Base-by-base conservation (phyloP, 1,139 yeast genomes). In the Geotrichum australiense region DNA sequence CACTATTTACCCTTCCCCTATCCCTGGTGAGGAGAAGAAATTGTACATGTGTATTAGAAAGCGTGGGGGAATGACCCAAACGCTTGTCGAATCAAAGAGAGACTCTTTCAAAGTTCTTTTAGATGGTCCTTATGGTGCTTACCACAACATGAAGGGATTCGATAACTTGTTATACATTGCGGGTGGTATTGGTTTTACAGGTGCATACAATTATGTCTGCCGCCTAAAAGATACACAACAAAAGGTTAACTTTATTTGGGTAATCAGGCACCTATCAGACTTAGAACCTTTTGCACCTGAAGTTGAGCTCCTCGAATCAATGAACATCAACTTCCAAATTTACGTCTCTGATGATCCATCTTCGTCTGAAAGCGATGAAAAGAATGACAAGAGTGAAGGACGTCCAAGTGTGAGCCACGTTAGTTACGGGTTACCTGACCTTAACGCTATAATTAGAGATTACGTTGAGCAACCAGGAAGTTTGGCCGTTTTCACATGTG, bases 171-270 rank as follows among this genome's bases (percentile, higher is more conserved):
- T 77, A 11, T 63, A 78, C 41, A 49, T 79, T 41, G 73, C 76
- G 2, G 79, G 83, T 49, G 85, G 85, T 43, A 78, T 77, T 49
- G 89, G 89, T 54, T 65, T 80, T 43, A 78, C 89, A 1, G 76
- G 78, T 3, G 47, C 45, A 14, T 51, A 58, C 57, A 42, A 57
- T 10, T 48, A 53, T 32, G 52, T 53, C 11, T 34, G 42, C 14
- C 10, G 6, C 11, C 20, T 19, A 1, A 30, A 15, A 10, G 66
- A 15, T 12, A 18, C 11, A 8, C 23, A 29, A 19, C 14, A 29
- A 6, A 21, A 19, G 11, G 12, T 39, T 4, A 22, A 32, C 11
- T 59, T 78, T 41, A 47, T 65, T 25, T 78, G 85, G 85, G 68
- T 73, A 3, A 63, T 73, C 2, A 63, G 74, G 45, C 74, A 72